Evolutionary conservation across 495 filamentous ascomycete genomes (phyloP), one percentile per base, ranked within the genome.

Genomic region (Hypoxylon lienhwacheense): DNA sequence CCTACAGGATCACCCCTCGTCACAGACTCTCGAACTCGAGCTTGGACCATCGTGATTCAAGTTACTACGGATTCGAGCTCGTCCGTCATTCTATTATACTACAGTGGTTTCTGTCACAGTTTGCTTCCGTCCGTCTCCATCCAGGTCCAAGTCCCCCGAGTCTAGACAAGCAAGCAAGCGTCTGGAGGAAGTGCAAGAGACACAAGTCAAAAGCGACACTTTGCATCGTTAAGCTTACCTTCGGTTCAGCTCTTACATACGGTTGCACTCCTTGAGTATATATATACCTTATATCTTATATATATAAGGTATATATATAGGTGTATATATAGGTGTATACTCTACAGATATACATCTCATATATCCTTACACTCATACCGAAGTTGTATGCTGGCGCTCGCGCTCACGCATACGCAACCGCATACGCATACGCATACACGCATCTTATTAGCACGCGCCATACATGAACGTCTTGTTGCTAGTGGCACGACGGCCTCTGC

Each of bases 201-300:
- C 33, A 44, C 40, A 53, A 15, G 36, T 44, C 21, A 35, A 42
- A 41, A 33, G 26, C 17, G 43, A 37, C 35, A 26, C 19, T 22
- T 11, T 16, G 48, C 40, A 29, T 53, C 39, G 40, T 45, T 53
- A 53, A 53, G 49, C 49, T 53, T 53, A 53, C n/a, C n/a, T n/a
- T n/a, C n/a, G n/a, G n/a, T n/a, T n/a, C n/a, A n/a, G n/a, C n/a
- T n/a, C n/a, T n/a, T n/a, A n/a, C n/a, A n/a, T n/a, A n/a, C n/a
- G n/a, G n/a, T n/a, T n/a, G n/a, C n/a, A n/a, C n/a, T n/a, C n/a
- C n/a, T n/a, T n/a, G n/a, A n/a, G n/a, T n/a, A 26, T 25, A 48
- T 36, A 35, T 33, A 39, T 48, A 25, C 12, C 44, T 8, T 22
- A 42, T 22, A 42, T 25, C 12, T 8, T 17, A 40, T 28, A 43